Evolutionary conservation across 768 basidiomycete species (phyloP).

Genomic region (Tylopilus plumbeoviolaceoides): DNA sequence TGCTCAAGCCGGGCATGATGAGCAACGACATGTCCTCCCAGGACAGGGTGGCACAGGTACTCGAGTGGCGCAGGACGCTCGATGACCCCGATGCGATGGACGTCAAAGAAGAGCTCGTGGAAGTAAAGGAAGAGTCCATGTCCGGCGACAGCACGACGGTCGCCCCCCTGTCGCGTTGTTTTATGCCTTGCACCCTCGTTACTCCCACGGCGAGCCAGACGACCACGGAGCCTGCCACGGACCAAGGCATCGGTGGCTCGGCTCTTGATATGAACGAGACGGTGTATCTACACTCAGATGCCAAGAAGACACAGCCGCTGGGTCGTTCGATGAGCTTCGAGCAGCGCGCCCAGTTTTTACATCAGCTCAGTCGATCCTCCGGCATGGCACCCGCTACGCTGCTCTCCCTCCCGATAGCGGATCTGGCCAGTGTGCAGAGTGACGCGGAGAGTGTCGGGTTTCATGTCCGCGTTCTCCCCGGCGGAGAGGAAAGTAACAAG

Average conservation of each 20-base stretch:
- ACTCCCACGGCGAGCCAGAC: conserved; percentile 42
- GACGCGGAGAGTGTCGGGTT: conserved; percentile 44
- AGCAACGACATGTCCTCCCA: conserved; percentile 18
- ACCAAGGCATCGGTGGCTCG: conserved; percentile 29
- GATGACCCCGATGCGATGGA: conserved; percentile 29
- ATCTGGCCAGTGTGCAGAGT: conserved; percentile 38
- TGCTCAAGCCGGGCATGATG: conserved; percentile 44
- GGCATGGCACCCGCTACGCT: conserved; percentile 41
- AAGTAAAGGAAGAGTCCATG: background rate
- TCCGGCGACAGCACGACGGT: background rate
- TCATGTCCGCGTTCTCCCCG: conserved; percentile 37
- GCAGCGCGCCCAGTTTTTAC: conserved; percentile 49
- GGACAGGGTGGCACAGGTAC: conserved; percentile 27
- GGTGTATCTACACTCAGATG: conserved; percentile 19
- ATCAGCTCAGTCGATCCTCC: conserved; percentile 37
- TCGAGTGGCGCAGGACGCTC: conserved; percentile 32
- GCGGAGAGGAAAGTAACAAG: conserved; percentile 31
- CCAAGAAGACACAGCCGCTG: conserved; percentile 30
- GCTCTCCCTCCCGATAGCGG: conserved; percentile 44
- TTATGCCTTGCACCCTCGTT: conserved; percentile 57
- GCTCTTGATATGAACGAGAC: conserved; percentile 25
- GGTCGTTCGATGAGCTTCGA: conserved; percentile 47
- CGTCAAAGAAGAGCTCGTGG: conserved; percentile 32
- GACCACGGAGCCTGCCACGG: conserved; percentile 28
- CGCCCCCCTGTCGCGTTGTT: conserved; percentile 27